phyloP scores from a whole-genome alignment of 192 early-diverging fungal species.

The Pilobolus umbonatus region DNA sequence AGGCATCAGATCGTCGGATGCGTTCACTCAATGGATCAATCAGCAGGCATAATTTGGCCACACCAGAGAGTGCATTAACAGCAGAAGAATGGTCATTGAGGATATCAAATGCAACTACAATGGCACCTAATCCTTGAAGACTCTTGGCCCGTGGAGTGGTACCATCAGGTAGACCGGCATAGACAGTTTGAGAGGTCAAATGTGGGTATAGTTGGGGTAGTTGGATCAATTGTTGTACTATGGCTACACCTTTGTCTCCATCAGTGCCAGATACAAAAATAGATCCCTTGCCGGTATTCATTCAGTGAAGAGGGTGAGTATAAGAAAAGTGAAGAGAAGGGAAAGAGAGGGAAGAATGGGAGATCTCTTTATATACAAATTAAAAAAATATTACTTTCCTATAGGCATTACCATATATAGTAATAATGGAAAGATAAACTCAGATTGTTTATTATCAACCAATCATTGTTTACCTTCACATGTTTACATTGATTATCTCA shows the following conservation, averaged over 20 bases:
- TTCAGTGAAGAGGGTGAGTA: neutral
- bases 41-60: conserved; percentile 30
- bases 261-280: conserved; percentile 39
- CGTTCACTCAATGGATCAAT: conserved; percentile 36
- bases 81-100: conserved; percentile 16
- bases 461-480: no score
- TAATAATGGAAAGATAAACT: no score
- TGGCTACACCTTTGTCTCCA: conserved; percentile 34
- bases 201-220: conserved; percentile 25
- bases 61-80: conserved; percentile 24
- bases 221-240: conserved; percentile 31
- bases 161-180: conserved; percentile 30
- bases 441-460: no score
- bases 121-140: conserved; percentile 24
- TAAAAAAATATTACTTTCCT: neutral
- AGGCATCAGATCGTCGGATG: conserved; percentile 24
- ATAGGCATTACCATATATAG: no score
- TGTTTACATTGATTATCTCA: no score
- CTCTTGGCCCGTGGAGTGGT: conserved; percentile 20
- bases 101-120: conserved; percentile 26
- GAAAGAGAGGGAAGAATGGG: neutral
- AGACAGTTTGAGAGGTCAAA: conserved; percentile 22
- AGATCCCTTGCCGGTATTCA: conserved; percentile 29
- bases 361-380: neutral
- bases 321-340: neutral